Evolutionary conservation across 176 grass and related monocot genomes (phyloP), one percentile per base, ranked within the genome.

Genomic region (Oryza meyeriana): DNA sequence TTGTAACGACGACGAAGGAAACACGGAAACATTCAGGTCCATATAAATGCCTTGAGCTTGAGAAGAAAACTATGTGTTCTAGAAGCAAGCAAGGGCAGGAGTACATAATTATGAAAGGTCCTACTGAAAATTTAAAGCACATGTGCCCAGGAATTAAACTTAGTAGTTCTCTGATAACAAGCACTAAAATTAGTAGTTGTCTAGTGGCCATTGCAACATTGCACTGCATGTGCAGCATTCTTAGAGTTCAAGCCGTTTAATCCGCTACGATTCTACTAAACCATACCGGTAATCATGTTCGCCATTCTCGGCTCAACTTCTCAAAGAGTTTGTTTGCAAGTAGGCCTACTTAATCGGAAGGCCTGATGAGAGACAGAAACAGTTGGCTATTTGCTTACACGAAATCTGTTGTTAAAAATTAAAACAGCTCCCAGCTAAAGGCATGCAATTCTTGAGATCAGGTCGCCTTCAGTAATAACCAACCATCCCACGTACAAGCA

Each of bases 391-490:
- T 59, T 25, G n/a, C 55, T 59, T 59, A 25, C 55, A 59, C 55
- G 55, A 59, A 59, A 59, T 59, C 20, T 59, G n/a, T 59, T 59
- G n/a, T 59, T 24, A 59, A 59, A 47, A 59, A 48, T 48, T 17
- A 48, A 48, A 12, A 2, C 24, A 24, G 22, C 8, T 59, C 20
- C 70, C 29, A 89, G 64, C 34, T 3, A 89, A 80, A 22, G 14
- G 57, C 71, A 76, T 58, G 58, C 64, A 41, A 22, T 68, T 55
- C 33, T 81, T 24, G n/a, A n/a, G n/a, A n/a, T n/a, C 52, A 8
- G 1, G 78, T 85, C 78, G 34, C 78, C 70, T n/a, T 89, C 78
- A 17, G n/a, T 7, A 10, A 22, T 52, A 66, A 88, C 61, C 74
- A 74, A 79, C 34, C 6, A 11, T 81, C 44, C 31, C 22, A 8